phyloP scores from a whole-genome alignment of 106 monocot species.

The Allium cepa region DNA sequence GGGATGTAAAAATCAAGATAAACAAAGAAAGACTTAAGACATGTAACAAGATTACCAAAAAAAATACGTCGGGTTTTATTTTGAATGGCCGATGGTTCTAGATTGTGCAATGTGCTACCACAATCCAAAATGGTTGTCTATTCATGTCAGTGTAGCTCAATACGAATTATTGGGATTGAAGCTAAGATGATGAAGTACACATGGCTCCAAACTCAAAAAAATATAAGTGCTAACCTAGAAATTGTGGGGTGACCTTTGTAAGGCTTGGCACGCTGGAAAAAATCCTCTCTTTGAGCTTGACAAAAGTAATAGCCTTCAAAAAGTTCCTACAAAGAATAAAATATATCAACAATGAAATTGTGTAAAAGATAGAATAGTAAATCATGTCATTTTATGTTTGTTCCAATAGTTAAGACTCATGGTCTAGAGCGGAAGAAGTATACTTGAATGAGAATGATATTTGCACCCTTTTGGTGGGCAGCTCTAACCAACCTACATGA shows the following conservation, averaged over 20 bases:
- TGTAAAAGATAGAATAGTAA: no score
- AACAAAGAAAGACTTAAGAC: no score
- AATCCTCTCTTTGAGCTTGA: constrained; percentile 88
- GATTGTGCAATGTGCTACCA: no score
- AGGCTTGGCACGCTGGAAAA: constrained; percentile 70
- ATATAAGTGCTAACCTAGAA: constrained; percentile 33
- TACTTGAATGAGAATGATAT: constrained; percentile 92
- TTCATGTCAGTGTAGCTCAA: no score
- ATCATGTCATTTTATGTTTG: neutral
- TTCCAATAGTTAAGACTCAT: neutral
- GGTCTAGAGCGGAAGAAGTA: neutral
- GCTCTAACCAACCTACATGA: constrained; percentile 77
- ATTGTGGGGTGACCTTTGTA: constrained; percentile 85
- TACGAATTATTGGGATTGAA: no score
- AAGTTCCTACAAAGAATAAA: constrained; percentile 51
- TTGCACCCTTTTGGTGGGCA: constrained; percentile 87
- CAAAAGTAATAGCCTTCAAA: constrained; percentile 98
- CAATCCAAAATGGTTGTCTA: no score
- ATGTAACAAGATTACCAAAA: neutral
- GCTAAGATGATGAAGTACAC: no score
- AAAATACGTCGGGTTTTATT: neutral
- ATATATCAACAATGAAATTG: no score
- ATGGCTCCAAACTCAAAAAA: neutral
- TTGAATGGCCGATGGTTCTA: no score
- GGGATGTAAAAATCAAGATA: no score